Conservation (phyloP, 768 basidiomycete species). For the Suillus tomentosus region DNA sequence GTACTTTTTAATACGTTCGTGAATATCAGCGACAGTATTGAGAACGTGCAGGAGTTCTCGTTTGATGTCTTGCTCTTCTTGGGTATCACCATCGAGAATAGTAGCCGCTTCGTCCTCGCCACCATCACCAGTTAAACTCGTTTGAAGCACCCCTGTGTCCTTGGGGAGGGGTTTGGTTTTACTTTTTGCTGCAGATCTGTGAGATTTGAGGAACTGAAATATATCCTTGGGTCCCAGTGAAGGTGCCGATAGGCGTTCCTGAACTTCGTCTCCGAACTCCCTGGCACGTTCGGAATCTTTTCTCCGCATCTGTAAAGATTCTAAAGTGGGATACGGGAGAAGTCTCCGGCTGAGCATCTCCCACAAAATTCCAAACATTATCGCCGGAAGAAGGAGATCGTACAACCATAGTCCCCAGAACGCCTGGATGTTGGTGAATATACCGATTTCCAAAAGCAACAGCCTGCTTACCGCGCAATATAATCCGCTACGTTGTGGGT, state of each 20-base stretch:
- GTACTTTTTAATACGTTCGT: slow-evolving; percentile 67
- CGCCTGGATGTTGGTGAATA: slow-evolving; percentile 35
- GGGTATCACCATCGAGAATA: slow-evolving; percentile 37
- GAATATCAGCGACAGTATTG: slow-evolving; percentile 56
- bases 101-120: slow-evolving; percentile 22
- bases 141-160: slow-evolving; percentile 6
- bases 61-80: slow-evolving; percentile 46
- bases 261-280: slow-evolving; percentile 52
- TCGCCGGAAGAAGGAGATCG: slow-evolving; percentile 54
- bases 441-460: slow-evolving; percentile 6
- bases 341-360: slow-evolving; percentile 50
- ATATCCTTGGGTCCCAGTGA: slow-evolving; percentile 54
- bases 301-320: slow-evolving; percentile 55
- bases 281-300: slow-evolving; percentile 50
- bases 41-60: slow-evolving; percentile 42
- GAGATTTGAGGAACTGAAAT: slow-evolving; percentile 51
- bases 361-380: slow-evolving; percentile 50
- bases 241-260: slow-evolving; percentile 45
- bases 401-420: slow-evolving; percentile 70
- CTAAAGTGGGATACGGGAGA: slow-evolving; percentile 54
- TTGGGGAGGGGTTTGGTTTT: slow-evolving; percentile 31
- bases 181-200: slow-evolving; percentile 39
- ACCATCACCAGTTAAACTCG: slow-evolving; percentile 4
- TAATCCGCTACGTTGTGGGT: slow-evolving; percentile 45
- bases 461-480: slow-evolving; percentile 52